Conservation (phyloP, 2,329 filamentous ascomycete genomes). For the Cercospora sp. region DNA sequence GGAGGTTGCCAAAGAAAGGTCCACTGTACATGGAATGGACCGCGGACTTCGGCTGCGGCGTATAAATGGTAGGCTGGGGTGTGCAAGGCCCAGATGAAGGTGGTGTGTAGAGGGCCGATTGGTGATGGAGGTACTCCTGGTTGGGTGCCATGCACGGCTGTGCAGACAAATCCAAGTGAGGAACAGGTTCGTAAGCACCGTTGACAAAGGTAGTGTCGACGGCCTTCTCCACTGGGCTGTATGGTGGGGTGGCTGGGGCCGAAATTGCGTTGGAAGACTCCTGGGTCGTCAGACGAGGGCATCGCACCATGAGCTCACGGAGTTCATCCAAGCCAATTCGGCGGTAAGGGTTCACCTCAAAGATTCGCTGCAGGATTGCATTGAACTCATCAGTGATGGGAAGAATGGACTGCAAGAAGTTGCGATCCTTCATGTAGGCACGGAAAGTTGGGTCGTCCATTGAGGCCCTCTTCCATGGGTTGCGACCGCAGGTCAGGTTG, state of each 20-base stretch:
- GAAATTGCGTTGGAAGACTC: constrained; percentile 45
- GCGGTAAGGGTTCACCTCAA: constrained; percentile 79
- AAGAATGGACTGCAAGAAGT: constrained; percentile 89
- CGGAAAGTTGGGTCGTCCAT: constrained; percentile 92
- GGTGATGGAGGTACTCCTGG: constrained; percentile 17
- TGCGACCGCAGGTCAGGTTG: constrained; percentile 95
- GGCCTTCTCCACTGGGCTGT: constrained; percentile 43
- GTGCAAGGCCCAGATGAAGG: constrained; percentile 32
- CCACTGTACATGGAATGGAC: constrained; percentile 22
- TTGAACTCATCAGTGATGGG: constrained; percentile 88
- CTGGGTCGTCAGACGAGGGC: constrained; percentile 72
- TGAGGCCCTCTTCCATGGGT: constrained; percentile 97
- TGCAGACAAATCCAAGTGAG: constrained; percentile 34
- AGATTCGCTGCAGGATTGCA: constrained; percentile 80
- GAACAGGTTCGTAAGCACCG: constrained; percentile 28
- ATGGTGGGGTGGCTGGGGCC: constrained; percentile 46
- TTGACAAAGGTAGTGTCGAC: constrained; percentile 24
- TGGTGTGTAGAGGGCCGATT: constrained; percentile 25
- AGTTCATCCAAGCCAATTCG: constrained; percentile 81
- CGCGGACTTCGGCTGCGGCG: constrained; percentile 28
- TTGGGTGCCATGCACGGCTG: constrained; percentile 29
- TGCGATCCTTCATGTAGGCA: constrained; percentile 79
- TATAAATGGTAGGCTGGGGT: constrained; percentile 33
- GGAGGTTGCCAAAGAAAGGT: constrained; percentile 26
- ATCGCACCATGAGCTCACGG: constrained; percentile 71